Percentiles rank a stretch among this genome's conserved stretches.
phyloP scores from a whole-genome alignment of 225 moss, liverwort and hornwort species.

The Sphagnum contortum region DNA sequence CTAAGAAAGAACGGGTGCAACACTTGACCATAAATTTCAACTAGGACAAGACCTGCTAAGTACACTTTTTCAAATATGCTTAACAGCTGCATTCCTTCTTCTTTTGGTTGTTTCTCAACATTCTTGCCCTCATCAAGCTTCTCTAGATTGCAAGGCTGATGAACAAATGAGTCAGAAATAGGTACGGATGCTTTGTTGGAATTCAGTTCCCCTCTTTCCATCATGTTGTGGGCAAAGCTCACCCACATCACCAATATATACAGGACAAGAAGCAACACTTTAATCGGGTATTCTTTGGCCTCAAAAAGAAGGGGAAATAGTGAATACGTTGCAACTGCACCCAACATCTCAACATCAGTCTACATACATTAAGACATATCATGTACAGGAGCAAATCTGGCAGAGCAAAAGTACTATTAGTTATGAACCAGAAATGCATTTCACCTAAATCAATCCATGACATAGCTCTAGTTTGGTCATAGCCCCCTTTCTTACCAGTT shows the following conservation, averaged over 20 bases:
- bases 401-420: neutral
- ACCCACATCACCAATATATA: conserved; percentile 44
- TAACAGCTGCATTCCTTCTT: conserved; percentile 9
- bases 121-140: neutral
- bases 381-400: too few species aligned
- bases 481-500: too few species aligned
- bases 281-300: conserved; percentile 71
- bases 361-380: too few species aligned
- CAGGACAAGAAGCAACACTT: conserved; percentile 60
- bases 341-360: neutral
- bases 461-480: too few species aligned
- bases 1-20: conserved; percentile 46
- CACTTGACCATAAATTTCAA: conserved; percentile 62
- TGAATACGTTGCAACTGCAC: conserved; percentile 81
- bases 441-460: too few species aligned
- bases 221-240: conserved; percentile 12
- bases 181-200: neutral
- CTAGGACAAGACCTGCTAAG: conserved; percentile 44
- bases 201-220: too few species aligned
- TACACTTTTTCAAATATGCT: conserved; percentile 22
- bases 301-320: conserved; percentile 81
- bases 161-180: neutral
- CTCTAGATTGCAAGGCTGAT: too few species aligned
- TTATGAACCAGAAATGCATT: too few species aligned
- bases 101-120: neutral